phyloP scores from a whole-genome alignment of 768 basidiomycete species.

The Hygrophoropsis aurantiaca region DNA sequence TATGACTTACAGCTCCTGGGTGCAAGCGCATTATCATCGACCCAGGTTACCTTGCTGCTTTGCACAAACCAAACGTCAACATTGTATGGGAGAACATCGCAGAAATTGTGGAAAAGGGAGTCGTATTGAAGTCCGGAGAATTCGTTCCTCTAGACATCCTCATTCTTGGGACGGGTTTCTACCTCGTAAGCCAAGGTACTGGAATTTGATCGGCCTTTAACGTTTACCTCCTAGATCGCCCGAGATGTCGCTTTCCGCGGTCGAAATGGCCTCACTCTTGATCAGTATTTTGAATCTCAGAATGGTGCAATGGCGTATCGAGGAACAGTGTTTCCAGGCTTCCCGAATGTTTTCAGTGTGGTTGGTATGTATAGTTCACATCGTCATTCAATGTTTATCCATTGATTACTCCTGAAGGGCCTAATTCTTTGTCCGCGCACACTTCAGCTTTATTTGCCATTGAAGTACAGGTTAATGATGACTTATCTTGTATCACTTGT shows the following conservation, averaged over 20 bases:
- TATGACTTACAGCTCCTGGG: constrained; percentile 41
- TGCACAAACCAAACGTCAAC: constrained; percentile 53
- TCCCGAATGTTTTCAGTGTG: constrained; percentile 54
- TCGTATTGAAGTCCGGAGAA: constrained; percentile 48
- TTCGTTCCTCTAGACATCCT: constrained; percentile 54
- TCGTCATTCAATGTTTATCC: neutral
- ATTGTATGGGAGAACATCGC: constrained; percentile 52
- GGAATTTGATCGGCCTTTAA: constrained; percentile 48
- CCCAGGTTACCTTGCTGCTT: constrained; percentile 55
- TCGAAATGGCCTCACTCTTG: constrained; percentile 38
- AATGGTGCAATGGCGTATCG: constrained; percentile 54
- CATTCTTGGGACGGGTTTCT: too few species aligned
- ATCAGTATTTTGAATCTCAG: constrained; percentile 46
- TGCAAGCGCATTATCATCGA: constrained; percentile 65
- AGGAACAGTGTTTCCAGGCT: constrained; percentile 53
- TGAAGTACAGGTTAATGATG: constrained; percentile 49
- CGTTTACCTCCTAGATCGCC: constrained; percentile 1
- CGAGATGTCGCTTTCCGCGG: constrained; percentile 34
- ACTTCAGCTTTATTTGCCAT: constrained; percentile 56
- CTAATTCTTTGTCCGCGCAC: constrained; percentile 59
- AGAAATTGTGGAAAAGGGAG: constrained; percentile 47
- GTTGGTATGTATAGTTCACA: constrained; percentile 36
- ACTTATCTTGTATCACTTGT: neutral
- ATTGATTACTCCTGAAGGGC: constrained; percentile 37
- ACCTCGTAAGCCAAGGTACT: too few species aligned